phyloP scores from a whole-genome alignment of 768 basidiomycete genomes.

The Podaxis rugospora region DNA sequence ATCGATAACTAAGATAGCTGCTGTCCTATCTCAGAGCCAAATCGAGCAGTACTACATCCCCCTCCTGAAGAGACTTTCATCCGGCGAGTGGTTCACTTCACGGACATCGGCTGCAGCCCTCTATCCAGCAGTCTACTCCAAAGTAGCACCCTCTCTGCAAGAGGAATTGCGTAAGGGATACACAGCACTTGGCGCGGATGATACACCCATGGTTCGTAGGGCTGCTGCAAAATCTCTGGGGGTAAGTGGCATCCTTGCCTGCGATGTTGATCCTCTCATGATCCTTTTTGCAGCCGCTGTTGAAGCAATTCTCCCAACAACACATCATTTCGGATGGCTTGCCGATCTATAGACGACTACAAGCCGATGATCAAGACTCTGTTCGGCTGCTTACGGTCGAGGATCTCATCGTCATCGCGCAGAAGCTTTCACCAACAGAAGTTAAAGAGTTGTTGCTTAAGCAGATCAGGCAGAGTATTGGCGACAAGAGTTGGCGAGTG shows the following conservation, averaged over 20 bases:
- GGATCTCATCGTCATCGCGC: conserved; percentile 89
- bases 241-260: conserved; percentile 44
- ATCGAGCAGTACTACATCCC: conserved; percentile 92
- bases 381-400: conserved; percentile 94
- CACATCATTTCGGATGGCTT: conserved; percentile 85
- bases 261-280: conserved; percentile 2
- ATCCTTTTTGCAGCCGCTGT: conserved; percentile 54
- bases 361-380: conserved; percentile 96
- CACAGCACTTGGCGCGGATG: conserved; percentile 78
- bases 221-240: conserved; percentile 97
- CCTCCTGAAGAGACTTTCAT: conserved; percentile 80
- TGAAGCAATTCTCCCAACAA: conserved; percentile 73
- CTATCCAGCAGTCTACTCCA: conserved; percentile 85
- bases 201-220: conserved; percentile 97
- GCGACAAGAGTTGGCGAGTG: conserved; percentile 98
- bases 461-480: conserved; percentile 82
- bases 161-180: conserved; percentile 89
- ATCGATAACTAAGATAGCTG: conserved; percentile 87
- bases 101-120: conserved; percentile 94
- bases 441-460: conserved; percentile 86
- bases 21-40: conserved; percentile 69
- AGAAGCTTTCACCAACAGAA: conserved; percentile 81
- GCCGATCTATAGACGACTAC: conserved; percentile 89
- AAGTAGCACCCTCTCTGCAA: conserved; percentile 66
- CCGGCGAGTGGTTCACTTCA: conserved; percentile 98